phyloP scores from a whole-genome alignment of 148 eudicot species.

The Rhododendron simsii region DNA sequence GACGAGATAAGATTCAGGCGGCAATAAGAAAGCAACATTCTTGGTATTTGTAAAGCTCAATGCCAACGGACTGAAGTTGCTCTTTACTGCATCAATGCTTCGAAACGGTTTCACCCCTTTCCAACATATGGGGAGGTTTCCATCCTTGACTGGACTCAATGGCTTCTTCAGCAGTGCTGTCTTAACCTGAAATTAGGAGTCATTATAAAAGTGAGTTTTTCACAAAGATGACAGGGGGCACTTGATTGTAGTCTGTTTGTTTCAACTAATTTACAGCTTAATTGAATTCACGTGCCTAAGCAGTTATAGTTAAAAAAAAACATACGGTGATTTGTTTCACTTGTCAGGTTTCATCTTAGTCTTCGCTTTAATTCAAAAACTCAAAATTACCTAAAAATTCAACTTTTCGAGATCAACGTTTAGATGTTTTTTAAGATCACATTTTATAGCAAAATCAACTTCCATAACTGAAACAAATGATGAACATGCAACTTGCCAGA shows the following conservation, averaged over 20 bases:
- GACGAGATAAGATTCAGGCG: constrained; percentile 19
- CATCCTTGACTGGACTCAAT: constrained; percentile 3
- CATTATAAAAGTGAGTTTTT: not conserved
- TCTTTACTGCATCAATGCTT: constrained; percentile 13
- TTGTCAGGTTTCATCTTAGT: not conserved
- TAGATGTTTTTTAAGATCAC: not conserved
- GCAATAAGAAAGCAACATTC: constrained; percentile 9
- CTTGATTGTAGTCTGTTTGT: not conserved
- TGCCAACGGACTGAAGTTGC: constrained; percentile 15
- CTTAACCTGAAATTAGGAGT: constrained; percentile 8
- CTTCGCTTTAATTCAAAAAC: not conserved
- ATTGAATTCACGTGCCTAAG: not conserved
- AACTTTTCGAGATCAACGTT: not conserved
- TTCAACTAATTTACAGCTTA: not conserved
- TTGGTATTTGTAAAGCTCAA: constrained; percentile 9
- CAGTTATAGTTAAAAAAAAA: not conserved
- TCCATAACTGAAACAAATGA: not conserved
- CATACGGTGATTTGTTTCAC: not conserved
- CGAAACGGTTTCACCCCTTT: constrained; percentile 10
- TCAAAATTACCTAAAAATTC: not conserved
- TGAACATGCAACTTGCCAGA: constrained; percentile 2
- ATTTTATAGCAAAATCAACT: not conserved
- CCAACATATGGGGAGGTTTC: constrained; percentile 22
- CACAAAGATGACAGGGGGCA: not conserved
- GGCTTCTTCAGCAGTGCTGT: constrained; percentile 12